phyloP scores from a whole-genome alignment of 805 yeast species.

The Zygotorulaspora sp. region DNA sequence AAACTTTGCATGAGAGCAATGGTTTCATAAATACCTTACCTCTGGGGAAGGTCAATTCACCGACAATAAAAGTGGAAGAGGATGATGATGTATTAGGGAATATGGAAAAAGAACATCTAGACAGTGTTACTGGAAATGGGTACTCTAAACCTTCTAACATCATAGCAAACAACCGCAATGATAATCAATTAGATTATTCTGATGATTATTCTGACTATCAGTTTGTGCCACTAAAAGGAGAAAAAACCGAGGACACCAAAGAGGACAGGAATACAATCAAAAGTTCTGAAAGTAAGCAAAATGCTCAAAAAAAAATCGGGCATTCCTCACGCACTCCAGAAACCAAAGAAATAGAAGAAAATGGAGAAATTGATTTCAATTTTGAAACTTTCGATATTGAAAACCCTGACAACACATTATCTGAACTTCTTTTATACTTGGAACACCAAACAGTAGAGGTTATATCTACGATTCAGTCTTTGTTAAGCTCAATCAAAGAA shows the following conservation, averaged over 20 bases:
- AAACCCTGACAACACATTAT: conserved; percentile 83
- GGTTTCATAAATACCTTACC: too few relatives aligned
- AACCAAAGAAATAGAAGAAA: conserved; percentile 10
- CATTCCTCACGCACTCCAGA: neutral
- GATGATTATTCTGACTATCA: conserved; percentile 16
- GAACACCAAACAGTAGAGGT: conserved; percentile 94
- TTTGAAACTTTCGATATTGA: conserved; percentile 73
- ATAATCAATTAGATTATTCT: neutral
- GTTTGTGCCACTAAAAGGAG: conserved; percentile 13
- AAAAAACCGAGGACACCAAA: neutral
- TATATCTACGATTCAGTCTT: conserved; percentile 79
- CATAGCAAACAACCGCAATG: neutral
- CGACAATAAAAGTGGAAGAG: neutral
- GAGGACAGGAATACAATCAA: neutral
- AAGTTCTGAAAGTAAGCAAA: too few relatives aligned
- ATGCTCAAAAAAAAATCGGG: neutral
- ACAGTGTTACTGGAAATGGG: neutral
- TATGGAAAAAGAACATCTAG: neutral
- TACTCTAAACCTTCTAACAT: neutral
- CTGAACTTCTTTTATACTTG: conserved; percentile 75
- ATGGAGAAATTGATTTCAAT: conserved; percentile 45
- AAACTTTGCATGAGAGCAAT: too few relatives aligned
- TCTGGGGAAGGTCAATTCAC: too few relatives aligned
- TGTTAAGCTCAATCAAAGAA: conserved; percentile 69
- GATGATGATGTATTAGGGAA: neutral